A percentile compares a stretch with the other conserved stretches of the same genome.
Conservation (phyloP, 177 flowering plant genomes). For the Telopea speciosissima region DNA sequence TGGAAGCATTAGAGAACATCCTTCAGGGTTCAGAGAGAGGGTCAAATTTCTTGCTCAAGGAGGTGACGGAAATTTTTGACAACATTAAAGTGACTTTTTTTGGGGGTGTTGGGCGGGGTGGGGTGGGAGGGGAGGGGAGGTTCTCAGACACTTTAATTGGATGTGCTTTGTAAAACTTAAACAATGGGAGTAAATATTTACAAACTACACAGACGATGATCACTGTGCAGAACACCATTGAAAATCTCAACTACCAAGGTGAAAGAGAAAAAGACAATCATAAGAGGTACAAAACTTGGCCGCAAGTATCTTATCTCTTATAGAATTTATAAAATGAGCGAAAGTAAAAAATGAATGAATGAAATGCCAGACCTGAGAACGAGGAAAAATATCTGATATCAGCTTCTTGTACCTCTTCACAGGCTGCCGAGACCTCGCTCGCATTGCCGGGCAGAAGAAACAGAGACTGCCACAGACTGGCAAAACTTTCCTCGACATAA, state of each 20-base stretch:
- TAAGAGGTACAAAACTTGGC: neutral
- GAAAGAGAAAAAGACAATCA: neutral
- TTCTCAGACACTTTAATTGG: neutral
- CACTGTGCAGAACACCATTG: neutral
- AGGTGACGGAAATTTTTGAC: neutral
- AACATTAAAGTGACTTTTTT: neutral
- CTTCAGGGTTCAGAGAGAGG: neutral
- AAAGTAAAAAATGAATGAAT: neutral
- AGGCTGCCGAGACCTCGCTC: conserved; percentile 87
- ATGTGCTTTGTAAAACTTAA: neutral
- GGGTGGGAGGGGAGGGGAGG: neutral
- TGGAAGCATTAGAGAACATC: neutral
- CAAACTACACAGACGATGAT: too few relatives aligned
- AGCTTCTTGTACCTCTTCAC: conserved; percentile 93
- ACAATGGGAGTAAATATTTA: too few relatives aligned
- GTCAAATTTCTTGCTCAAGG: neutral
- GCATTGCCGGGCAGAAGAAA: conserved; percentile 68
- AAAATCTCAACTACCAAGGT: neutral
- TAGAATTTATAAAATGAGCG: neutral
- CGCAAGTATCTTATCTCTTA: neutral
- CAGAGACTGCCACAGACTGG: conserved; percentile 77
- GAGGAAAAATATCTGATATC: conserved; percentile 69
- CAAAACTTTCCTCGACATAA: conserved; percentile 67
- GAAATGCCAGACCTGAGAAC: conserved; percentile 38
- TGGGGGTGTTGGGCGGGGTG: too few relatives aligned